These are phyloP conservation scores for Cyberlindnera euphorbiiphila DNA, from an alignment of 805 yeast species.

Conservation along the genomic window DNA sequence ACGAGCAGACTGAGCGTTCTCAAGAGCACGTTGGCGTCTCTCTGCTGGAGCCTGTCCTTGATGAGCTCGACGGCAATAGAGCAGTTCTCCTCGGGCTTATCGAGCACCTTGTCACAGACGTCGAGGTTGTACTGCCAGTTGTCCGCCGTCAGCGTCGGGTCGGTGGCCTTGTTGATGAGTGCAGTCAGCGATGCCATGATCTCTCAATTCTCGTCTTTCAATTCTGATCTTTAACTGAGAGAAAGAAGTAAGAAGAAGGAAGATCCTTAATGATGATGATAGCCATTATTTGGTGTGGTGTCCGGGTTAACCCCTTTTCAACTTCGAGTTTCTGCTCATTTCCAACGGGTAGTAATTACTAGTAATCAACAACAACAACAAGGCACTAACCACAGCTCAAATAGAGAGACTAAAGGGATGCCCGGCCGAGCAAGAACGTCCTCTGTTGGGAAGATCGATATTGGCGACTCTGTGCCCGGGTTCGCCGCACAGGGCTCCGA, in stretches of 20 bases:
- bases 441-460: conserved; percentile 67
- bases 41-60: conserved; percentile 41
- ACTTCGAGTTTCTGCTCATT: too few relatives aligned
- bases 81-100: conserved; percentile 48
- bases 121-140: conserved; percentile 64
- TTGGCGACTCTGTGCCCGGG: conserved; percentile 74
- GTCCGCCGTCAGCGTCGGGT: conserved; percentile 56
- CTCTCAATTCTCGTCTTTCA: too few relatives aligned
- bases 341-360: too few relatives aligned
- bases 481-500: conserved; percentile 62
- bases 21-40: conserved; percentile 63
- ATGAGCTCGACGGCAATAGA: conserved; percentile 42
- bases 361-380: background rate
- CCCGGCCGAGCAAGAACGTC: conserved; percentile 55
- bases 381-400: too few relatives aligned
- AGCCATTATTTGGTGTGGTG: too few relatives aligned
- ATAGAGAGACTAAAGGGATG: conserved; percentile 17
- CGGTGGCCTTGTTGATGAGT: conserved; percentile 49
- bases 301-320: too few relatives aligned
- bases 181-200: conserved; percentile 9
- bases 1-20: conserved; percentile 52
- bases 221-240: too few relatives aligned
- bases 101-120: conserved; percentile 62
- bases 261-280: too few relatives aligned
- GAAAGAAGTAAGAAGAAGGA: too few relatives aligned